These are phyloP conservation scores for Strobilomyces dryophilus DNA, from an alignment of 768 basidiomycete genomes.

Conservation along the genomic window DNA sequence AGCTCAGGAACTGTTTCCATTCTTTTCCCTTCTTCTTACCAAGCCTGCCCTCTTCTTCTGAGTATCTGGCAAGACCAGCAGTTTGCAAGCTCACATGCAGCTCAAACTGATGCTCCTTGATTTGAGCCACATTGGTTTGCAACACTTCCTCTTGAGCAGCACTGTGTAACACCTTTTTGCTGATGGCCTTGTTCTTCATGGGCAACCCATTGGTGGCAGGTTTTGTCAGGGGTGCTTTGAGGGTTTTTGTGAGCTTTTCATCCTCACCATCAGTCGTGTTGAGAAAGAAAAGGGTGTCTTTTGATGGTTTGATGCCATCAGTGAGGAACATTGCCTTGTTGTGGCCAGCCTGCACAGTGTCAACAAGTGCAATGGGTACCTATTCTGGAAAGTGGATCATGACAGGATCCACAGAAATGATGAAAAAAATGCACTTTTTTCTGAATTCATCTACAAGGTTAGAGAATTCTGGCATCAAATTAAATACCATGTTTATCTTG, in stretches of 20 bases:
- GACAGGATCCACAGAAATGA: neutral
- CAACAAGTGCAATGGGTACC: constrained; percentile 87
- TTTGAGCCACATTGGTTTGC: constrained; percentile 68
- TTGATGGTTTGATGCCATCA: constrained; percentile 76
- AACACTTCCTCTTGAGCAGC: constrained; percentile 83
- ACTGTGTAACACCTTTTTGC: constrained; percentile 81
- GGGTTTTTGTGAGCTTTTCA: constrained; percentile 50
- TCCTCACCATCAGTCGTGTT: constrained; percentile 55
- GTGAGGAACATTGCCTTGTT: constrained; percentile 69
- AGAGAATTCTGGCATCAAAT: constrained; percentile 79
- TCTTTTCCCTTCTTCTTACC: constrained; percentile 85
- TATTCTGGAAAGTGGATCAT: constrained; percentile 26
- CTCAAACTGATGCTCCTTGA: constrained; percentile 85
- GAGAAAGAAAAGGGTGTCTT: constrained; percentile 87
- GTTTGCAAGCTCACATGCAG: constrained; percentile 73
- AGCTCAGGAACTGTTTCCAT: constrained; percentile 96
- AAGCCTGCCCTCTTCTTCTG: constrained; percentile 71
- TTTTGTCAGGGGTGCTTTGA: constrained; percentile 48
- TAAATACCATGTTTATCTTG: constrained; percentile 80
- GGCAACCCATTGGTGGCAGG: constrained; percentile 63
- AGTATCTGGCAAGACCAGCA: constrained; percentile 79
- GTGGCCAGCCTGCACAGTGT: constrained; percentile 77
- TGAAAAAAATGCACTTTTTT: constrained; percentile 55
- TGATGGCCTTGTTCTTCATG: constrained; percentile 68
- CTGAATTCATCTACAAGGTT: constrained; percentile 74